phyloP scores from a whole-genome alignment of 1,139 yeast genomes.

The Kluyveromyces sp. region DNA sequence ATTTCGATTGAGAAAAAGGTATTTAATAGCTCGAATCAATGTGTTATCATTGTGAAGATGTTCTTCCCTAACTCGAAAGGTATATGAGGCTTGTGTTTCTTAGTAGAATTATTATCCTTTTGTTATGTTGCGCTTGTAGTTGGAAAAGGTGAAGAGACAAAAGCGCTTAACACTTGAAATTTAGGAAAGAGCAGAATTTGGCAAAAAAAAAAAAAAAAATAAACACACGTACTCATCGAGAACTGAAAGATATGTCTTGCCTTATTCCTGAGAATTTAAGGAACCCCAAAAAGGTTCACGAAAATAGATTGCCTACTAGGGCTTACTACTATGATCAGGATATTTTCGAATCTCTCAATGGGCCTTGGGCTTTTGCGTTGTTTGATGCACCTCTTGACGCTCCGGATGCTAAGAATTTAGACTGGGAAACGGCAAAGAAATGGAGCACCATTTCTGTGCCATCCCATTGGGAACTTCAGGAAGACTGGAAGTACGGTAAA shows the following conservation, averaged over 20 bases:
- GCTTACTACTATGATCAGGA: conserved; percentile 1
- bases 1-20: neutral
- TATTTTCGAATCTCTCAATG: conserved; percentile 1
- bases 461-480: conserved; percentile 2
- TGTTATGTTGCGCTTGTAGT: neutral
- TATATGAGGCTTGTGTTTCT: neutral
- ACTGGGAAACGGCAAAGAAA: neutral
- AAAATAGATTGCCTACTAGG: conserved; percentile 2
- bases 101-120: neutral
- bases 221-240: neutral
- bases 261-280: conserved; percentile 1
- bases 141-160: neutral
- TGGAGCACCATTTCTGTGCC: conserved; percentile 3
- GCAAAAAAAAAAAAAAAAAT: neutral
- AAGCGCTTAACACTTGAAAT: neutral
- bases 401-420: neutral
- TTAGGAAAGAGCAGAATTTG: neutral
- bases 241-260: neutral
- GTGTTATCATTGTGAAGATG: neutral
- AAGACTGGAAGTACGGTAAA: conserved; percentile 1
- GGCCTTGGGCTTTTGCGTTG: conserved; percentile 1
- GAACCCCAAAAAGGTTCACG: conserved; percentile 1
- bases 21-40: neutral
- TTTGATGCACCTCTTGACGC: conserved; percentile 1
- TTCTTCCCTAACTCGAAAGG: neutral